phyloP scores from a whole-genome alignment of 305 asterid species.

The Fraxinus baroniana region DNA sequence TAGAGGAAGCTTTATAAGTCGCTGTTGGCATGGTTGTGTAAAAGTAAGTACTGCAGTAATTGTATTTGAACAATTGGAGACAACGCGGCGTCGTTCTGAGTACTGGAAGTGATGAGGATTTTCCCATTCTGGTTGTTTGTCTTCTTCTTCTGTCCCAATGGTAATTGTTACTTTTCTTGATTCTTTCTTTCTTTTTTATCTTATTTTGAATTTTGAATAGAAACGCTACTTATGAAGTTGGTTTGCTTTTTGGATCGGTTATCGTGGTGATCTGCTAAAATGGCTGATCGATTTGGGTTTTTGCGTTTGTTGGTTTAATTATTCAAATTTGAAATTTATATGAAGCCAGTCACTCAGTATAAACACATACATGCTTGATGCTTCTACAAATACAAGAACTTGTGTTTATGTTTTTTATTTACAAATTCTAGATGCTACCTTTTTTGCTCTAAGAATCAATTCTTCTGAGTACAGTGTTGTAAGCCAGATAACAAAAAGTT shows the following conservation, averaged over 20 bases:
- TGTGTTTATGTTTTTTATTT: background rate
- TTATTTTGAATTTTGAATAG: background rate
- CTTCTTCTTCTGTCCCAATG: constrained; percentile 33
- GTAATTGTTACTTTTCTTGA: constrained; percentile 34
- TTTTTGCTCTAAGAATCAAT: background rate
- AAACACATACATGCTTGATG: background rate
- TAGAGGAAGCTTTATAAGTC: constrained; percentile 17
- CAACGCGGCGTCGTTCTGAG: constrained; percentile 7
- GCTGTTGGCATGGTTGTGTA: constrained; percentile 25
- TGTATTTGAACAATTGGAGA: background rate
- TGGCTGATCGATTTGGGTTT: background rate
- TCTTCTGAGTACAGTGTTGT: background rate
- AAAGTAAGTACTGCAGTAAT: constrained; percentile 8
- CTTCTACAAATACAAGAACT: background rate
- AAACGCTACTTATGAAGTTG: constrained; percentile 5
- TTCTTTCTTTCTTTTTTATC: background rate
- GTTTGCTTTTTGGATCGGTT: constrained; percentile 30
- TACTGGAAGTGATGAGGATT: constrained; percentile 46
- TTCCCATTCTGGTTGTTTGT: constrained; percentile 27
- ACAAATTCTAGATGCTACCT: background rate
- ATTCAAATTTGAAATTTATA: constrained; percentile 21
- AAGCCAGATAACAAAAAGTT: background rate
- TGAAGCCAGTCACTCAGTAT: background rate
- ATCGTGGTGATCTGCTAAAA: constrained; percentile 17
- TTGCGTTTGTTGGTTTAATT: background rate